Percentiles rank a stretch among this genome's conserved stretches.
Evolutionary conservation across 2,329 filamentous ascomycete genomes (phyloP).

Genomic region (Parastagonospora nodorum): DNA sequence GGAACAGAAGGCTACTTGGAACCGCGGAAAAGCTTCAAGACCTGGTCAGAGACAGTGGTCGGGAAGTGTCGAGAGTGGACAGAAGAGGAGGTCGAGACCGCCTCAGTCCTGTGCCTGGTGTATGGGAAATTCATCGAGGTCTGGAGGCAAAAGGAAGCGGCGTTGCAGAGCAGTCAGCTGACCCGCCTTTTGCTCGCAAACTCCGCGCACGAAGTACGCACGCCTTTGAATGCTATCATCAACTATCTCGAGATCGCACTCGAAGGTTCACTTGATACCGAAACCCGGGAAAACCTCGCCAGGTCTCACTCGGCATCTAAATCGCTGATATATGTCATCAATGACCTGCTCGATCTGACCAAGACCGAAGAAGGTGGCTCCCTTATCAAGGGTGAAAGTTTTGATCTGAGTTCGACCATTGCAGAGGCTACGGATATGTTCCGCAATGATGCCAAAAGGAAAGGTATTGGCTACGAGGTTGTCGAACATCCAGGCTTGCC

Average conservation of each 20-base stretch:
- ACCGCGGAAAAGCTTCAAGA: slow-evolving; percentile 77
- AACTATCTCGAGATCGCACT: slow-evolving; percentile 92
- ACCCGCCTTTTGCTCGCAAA: slow-evolving; percentile 81
- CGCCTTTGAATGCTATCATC: slow-evolving; percentile 89
- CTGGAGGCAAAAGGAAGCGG: slow-evolving; percentile 88
- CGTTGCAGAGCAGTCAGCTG: slow-evolving; percentile 79
- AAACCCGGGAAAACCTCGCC: slow-evolving; percentile 82
- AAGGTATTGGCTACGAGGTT: slow-evolving; percentile 73
- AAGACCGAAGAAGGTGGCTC: slow-evolving; percentile 83
- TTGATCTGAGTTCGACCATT: slow-evolving; percentile 73
- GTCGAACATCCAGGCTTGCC: slow-evolving; percentile 72
- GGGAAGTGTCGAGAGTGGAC: slow-evolving; percentile 87
- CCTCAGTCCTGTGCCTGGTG: slow-evolving; percentile 83
- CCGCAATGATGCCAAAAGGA: slow-evolving; percentile 73
- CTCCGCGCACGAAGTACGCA: slow-evolving; percentile 89
- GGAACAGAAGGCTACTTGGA: slow-evolving; percentile 77
- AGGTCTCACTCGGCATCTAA: slow-evolving; percentile 91
- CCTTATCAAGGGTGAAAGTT: slow-evolving; percentile 78
- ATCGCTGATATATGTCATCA: slow-evolving; percentile 91
- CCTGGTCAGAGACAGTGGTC: slow-evolving; percentile 79
- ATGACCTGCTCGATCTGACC: slow-evolving; percentile 85
- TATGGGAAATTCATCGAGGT: slow-evolving; percentile 92
- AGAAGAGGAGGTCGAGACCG: slow-evolving; percentile 86
- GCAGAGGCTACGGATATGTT: slow-evolving; percentile 80
- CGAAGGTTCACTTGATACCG: slow-evolving; percentile 77